phyloP scores from a whole-genome alignment of 2,329 filamentous ascomycete species.

The Penicillium sp. region DNA sequence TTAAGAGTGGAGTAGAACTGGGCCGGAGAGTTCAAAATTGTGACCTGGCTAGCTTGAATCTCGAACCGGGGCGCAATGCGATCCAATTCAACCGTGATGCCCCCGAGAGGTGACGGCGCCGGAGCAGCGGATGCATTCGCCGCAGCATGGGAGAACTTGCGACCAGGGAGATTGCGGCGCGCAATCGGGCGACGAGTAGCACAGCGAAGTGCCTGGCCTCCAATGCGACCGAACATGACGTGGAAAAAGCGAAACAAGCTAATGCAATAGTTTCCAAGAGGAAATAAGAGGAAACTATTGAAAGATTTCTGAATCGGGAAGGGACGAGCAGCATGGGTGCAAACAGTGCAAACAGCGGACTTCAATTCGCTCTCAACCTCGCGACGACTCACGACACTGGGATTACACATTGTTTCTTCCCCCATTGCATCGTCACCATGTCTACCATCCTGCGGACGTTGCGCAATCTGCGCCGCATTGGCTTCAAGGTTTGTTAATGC shows the following conservation, averaged over 20 bases:
- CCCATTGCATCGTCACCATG: conserved; percentile 60
- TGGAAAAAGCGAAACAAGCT: neutral
- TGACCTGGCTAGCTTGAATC: conserved; percentile 75
- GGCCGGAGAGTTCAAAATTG: conserved; percentile 74
- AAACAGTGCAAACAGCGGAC: conserved; percentile 38
- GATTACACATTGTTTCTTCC: conserved; percentile 10
- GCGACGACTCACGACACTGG: conserved; percentile 3
- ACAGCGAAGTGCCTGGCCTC: conserved; percentile 38
- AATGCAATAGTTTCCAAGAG: neutral
- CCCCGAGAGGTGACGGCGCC: conserved; percentile 52
- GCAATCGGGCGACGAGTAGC: conserved; percentile 31
- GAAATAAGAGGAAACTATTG: neutral
- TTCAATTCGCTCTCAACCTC: conserved; percentile 17
- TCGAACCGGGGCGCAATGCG: conserved; percentile 88
- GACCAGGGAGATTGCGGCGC: conserved; percentile 32
- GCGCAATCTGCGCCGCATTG: conserved; percentile 81
- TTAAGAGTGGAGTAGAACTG: conserved; percentile 92
- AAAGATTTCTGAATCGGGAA: conserved; percentile 25
- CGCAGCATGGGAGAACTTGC: conserved; percentile 38
- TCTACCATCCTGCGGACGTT: conserved; percentile 87
- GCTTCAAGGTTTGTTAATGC: conserved; percentile 67
- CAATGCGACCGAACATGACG: conserved; percentile 42
- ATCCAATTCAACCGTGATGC: conserved; percentile 74
- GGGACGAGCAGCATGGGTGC: conserved; percentile 17
- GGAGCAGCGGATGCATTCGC: conserved; percentile 27